Evolutionary conservation across 108 stramenopile genomes (phyloP).

Genomic region (Schizochytrium sp.): DNA sequence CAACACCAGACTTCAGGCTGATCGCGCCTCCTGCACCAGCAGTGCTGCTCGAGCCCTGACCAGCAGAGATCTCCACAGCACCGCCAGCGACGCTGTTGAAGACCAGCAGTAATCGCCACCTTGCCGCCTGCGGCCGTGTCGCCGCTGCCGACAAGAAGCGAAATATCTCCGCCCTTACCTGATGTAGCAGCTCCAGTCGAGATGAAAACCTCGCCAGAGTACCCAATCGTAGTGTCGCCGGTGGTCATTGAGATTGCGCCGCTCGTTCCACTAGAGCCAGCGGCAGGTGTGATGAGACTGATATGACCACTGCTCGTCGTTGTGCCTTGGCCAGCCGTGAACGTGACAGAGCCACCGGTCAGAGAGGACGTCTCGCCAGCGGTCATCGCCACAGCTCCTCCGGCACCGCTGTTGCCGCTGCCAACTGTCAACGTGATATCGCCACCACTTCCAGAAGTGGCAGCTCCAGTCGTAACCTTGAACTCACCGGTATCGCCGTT

Average conservation of each 20-base stretch:
- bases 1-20: background rate
- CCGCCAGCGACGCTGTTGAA: background rate
- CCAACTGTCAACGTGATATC: background rate
- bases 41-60: slow-evolving; percentile 19
- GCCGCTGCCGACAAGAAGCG: background rate
- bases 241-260: background rate
- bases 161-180: background rate
- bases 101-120: background rate
- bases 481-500: background rate
- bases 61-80: background rate
- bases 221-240: background rate
- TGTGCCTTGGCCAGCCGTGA: slow-evolving; percentile 19
- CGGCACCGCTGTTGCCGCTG: background rate
- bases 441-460: background rate
- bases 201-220: background rate
- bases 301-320: slow-evolving; percentile 21
- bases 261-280: background rate
- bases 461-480: background rate
- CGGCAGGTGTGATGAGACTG: too few species aligned
- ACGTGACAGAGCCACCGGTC: slow-evolving; percentile 13
- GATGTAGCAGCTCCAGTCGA: background rate
- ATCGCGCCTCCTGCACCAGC: background rate
- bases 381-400: slow-evolving; percentile 26
- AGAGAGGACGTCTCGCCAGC: slow-evolving; percentile 20
- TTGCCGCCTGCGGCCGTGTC: background rate